phyloP scores from a whole-genome alignment of 805 yeast species.

The Lachancea lanzarotensis region DNA sequence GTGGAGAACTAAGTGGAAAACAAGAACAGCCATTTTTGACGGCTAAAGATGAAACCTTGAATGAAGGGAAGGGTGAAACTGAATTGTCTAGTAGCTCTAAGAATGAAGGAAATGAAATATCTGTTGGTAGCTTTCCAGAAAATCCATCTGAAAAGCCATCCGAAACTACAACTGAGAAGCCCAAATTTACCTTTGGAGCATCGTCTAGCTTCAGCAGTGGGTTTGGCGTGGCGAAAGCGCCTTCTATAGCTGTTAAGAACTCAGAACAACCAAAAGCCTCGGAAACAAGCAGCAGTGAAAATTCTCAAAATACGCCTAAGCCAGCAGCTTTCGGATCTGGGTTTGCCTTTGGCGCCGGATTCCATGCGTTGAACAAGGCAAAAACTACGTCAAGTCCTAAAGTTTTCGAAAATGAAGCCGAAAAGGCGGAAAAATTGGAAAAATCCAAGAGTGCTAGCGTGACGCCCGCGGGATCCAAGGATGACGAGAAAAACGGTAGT shows the following conservation, averaged over 20 bases:
- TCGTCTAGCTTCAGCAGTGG: slow-evolving; percentile 43
- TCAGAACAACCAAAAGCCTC: background rate
- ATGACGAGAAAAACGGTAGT: slow-evolving; percentile 6
- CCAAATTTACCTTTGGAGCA: slow-evolving; percentile 53
- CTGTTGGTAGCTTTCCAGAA: background rate
- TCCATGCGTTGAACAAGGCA: slow-evolving; percentile 22
- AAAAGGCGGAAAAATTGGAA: slow-evolving; percentile 11
- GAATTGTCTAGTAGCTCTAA: background rate
- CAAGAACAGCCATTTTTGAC: no score
- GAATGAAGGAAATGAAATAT: background rate
- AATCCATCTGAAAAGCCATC: background rate
- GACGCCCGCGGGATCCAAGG: slow-evolving; percentile 9
- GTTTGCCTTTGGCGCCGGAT: slow-evolving; percentile 37
- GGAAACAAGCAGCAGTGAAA: background rate
- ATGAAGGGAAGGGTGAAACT: background rate
- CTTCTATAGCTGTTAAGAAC: slow-evolving; percentile 7
- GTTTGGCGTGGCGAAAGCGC: slow-evolving; percentile 20
- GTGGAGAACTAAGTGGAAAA: no score
- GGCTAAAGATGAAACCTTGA: no score
- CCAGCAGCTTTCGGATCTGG: slow-evolving; percentile 40
- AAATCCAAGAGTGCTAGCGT: slow-evolving; percentile 7
- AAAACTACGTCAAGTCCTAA: slow-evolving; percentile 5
- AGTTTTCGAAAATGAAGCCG: slow-evolving; percentile 8
- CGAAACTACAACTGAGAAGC: slow-evolving; percentile 12
- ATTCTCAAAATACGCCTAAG: slow-evolving; percentile 5